Conservation (phyloP, 2,329 filamentous ascomycete species). For the Diaporthe vaccinii region DNA sequence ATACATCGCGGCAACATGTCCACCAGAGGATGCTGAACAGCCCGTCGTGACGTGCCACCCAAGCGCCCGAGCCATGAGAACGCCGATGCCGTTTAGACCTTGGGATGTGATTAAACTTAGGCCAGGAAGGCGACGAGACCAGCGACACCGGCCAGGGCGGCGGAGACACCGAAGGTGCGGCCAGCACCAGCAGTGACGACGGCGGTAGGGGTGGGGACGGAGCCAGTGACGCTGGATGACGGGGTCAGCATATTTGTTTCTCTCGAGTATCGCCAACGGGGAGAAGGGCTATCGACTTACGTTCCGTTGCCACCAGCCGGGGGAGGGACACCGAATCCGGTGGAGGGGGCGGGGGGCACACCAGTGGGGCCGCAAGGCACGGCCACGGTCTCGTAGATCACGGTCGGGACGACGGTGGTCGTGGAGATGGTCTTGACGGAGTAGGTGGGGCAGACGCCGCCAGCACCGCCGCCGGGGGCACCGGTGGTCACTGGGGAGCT, state of each 20-base stretch:
- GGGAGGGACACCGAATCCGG: slow-evolving; percentile 41
- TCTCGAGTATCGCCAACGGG: not conserved
- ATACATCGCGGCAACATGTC: slow-evolving; percentile 35
- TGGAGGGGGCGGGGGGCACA: slow-evolving; percentile 43
- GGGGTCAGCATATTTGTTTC: slow-evolving; percentile 39
- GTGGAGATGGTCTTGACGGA: slow-evolving; percentile 67
- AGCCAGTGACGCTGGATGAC: slow-evolving; percentile 47
- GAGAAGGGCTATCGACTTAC: slow-evolving; percentile 45
- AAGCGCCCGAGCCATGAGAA: slow-evolving; percentile 50
- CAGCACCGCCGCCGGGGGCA: slow-evolving; percentile 42
- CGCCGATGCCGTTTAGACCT: slow-evolving; percentile 52
- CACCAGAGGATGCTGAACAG: slow-evolving; percentile 23
- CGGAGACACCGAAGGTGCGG: slow-evolving; percentile 64
- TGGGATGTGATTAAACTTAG: slow-evolving; percentile 53
- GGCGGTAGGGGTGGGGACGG: slow-evolving; percentile 51
- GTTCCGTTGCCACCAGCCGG: slow-evolving; percentile 48
- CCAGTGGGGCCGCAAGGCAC: slow-evolving; percentile 56
- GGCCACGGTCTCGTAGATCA: slow-evolving; percentile 64
- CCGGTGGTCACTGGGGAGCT: slow-evolving; percentile 41
- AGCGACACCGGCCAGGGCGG: slow-evolving; percentile 66
- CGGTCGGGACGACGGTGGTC: slow-evolving; percentile 68
- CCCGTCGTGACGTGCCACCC: slow-evolving; percentile 37
- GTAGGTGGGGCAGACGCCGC: slow-evolving; percentile 52
- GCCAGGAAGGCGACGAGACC: slow-evolving; percentile 68
- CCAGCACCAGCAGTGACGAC: slow-evolving; percentile 65